A percentile compares a stretch with the other conserved stretches of the same genome.
These are phyloP conservation scores for Solanum sparsipilum DNA, from an alignment of 257 asterid genomes.

Conservation along the genomic window DNA sequence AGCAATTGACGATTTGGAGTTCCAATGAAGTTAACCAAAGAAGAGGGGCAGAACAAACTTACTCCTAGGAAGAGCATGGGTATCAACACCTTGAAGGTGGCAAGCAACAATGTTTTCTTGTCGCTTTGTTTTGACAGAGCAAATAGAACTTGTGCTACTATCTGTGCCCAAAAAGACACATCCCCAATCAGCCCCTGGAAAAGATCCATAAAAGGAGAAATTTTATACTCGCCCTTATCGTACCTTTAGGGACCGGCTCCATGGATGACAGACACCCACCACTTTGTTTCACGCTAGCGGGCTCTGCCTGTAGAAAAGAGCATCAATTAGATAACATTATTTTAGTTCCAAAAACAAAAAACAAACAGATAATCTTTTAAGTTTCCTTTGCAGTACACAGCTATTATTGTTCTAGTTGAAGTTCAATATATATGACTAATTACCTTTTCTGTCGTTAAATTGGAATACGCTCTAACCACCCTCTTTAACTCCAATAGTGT, in stretches of 20 bases:
- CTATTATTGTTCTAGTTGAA: not conserved
- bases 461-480: slow-evolving; percentile 13
- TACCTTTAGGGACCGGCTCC: slow-evolving; percentile 33
- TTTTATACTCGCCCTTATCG: slow-evolving; percentile 10
- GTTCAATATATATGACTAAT: not conserved
- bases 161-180: slow-evolving; percentile 19
- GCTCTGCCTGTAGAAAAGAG: slow-evolving; percentile 28
- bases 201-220: slow-evolving; percentile 21
- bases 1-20: not conserved
- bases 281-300: slow-evolving; percentile 14
- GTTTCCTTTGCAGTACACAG: not conserved
- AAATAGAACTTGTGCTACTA: slow-evolving; percentile 17
- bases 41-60: slow-evolving; percentile 8
- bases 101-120: slow-evolving; percentile 16
- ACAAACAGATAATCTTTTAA: not conserved
- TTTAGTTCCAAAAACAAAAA: not conserved
- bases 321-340: not conserved
- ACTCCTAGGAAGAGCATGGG: slow-evolving; percentile 36
- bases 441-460: slow-evolving; percentile 25
- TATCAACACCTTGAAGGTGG: slow-evolving; percentile 11
- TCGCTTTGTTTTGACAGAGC: slow-evolving; percentile 15
- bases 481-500: slow-evolving; percentile 37
- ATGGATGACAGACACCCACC: slow-evolving; percentile 12
- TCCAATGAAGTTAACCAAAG: not conserved
- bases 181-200: slow-evolving; percentile 20